Base-by-base conservation (phyloP, 345 rosid species). In the Anacardium occidentale region DNA sequence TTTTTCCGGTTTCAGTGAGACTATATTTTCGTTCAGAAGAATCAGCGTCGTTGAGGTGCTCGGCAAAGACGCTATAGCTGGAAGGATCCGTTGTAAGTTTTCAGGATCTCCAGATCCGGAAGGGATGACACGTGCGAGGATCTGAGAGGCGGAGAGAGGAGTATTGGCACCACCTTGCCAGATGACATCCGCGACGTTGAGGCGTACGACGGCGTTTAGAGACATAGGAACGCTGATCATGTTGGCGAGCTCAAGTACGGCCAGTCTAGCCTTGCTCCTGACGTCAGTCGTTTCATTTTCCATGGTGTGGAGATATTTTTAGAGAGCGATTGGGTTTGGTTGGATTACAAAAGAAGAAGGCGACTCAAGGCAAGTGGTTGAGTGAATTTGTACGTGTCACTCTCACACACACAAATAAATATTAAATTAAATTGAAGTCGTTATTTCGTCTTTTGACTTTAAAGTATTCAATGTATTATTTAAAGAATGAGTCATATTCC, bases 181-280 rank as follows among this genome's bases (percentile, higher is more conserved):
- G 75, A 94, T 85, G 62, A 89, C 93, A 72, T 94, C 96, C 22
- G 96, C 83, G 22, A 91, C 86, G 70, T 89, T 87, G 66, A 94
- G 88, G 48, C 88, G 83, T 5, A 88, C 91, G 71, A 82, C 71
- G 59, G 98, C 98, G 75, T 84, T 83, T 50, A 94, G 93, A 11
- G 92, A 90, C 98, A 94, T 91, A 44, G 97, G 97, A 21, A 94
- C 94, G 71, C 98, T 94, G 44, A 89, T 82, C 97, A 94, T 89
- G 89, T 91, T 91, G 48, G 97, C 89, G 20, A 94, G 90, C 77
- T 91, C 98, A 40, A 90, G 52, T 50, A 94, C 85, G 32, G 78
- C 89, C 10, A 91, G 79, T 62, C 92, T 83, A 6, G 95, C 91
- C 51, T 24, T 81, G 77, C 86, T 90, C 20, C 89, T 77, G 58